Percentiles rank a stretch among this genome's conserved stretches.
phyloP scores from a whole-genome alignment of 1,139 yeast genomes.

The Lodderomyces metapsilosis region DNA sequence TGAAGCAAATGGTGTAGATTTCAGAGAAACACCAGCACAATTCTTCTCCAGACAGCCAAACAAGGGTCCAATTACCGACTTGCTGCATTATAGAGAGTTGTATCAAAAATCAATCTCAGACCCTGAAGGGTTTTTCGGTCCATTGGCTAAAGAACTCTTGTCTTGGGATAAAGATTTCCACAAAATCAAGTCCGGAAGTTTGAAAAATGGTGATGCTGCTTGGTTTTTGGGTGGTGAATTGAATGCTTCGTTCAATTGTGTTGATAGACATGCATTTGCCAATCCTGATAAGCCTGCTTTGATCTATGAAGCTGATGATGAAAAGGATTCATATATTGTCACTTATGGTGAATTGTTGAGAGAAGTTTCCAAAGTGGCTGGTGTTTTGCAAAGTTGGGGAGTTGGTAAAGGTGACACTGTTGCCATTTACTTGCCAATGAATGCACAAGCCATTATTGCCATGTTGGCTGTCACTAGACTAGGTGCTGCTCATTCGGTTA shows the following conservation, averaged over 20 bases:
- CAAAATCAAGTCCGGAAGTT: slow-evolving; percentile 70
- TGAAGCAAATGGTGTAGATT: slow-evolving; percentile 70
- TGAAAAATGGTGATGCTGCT: slow-evolving; percentile 77
- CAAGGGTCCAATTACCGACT: slow-evolving; percentile 39
- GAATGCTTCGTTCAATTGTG: slow-evolving; percentile 93
- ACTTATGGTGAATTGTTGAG: slow-evolving; percentile 85
- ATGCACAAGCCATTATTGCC: slow-evolving; percentile 90
- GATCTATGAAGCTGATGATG: slow-evolving; percentile 94
- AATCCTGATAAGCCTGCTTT: slow-evolving; percentile 88
- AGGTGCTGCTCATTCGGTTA: slow-evolving; percentile 95
- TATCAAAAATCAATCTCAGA: slow-evolving; percentile 76
- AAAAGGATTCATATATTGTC: slow-evolving; percentile 65
- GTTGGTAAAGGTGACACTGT: slow-evolving; percentile 92
- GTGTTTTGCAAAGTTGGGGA: slow-evolving; percentile 84
- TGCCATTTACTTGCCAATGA: slow-evolving; percentile 96
- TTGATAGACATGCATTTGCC: slow-evolving; percentile 89
- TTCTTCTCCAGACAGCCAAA: slow-evolving; percentile 74
- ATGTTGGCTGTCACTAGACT: slow-evolving; percentile 92
- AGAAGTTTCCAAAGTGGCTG: slow-evolving; percentile 87
- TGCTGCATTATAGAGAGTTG: slow-evolving; percentile 72
- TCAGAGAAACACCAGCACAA: slow-evolving; percentile 70
- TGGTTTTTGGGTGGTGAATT: slow-evolving; percentile 95
- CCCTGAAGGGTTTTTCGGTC: slow-evolving; percentile 84
- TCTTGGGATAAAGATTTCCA: slow-evolving; percentile 84
- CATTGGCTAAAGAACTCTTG: slow-evolving; percentile 73